phyloP scores from a whole-genome alignment of 2,329 filamentous ascomycete genomes.

The Immersiporthe knoxdaviesiana region DNA sequence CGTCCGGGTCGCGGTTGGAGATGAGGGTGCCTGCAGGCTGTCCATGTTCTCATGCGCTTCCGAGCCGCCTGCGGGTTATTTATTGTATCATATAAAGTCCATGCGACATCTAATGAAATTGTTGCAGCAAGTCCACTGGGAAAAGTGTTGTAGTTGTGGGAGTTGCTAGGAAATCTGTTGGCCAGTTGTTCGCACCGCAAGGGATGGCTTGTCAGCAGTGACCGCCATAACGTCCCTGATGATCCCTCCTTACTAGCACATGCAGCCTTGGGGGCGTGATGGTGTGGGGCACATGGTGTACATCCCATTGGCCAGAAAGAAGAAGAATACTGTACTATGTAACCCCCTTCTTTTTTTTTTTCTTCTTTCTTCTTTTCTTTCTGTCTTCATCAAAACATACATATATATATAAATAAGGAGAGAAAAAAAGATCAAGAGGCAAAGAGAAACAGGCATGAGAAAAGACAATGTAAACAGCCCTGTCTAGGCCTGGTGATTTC shows the following conservation, averaged over 20 bases:
- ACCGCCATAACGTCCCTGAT: neutral
- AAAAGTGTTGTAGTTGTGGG: neutral
- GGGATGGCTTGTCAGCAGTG: neutral
- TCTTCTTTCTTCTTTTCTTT: neutral
- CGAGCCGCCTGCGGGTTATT: neutral
- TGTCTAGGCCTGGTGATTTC: neutral
- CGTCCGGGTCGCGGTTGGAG: conserved; percentile 35
- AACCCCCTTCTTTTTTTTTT: neutral
- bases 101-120: neutral
- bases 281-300: neutral
- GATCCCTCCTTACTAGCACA: conserved; percentile 3
- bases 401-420: neutral
- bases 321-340: neutral
- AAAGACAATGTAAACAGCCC: neutral
- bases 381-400: neutral
- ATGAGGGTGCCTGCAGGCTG: conserved; percentile 42
- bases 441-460: neutral
- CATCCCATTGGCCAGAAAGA: neutral
- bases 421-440: neutral
- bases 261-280: neutral
- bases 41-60: conserved; percentile 22
- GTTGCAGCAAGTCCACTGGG: neutral
- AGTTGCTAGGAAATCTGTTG: neutral
- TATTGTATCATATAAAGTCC: neutral
- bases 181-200: neutral